Percentiles rank a stretch among this genome's conserved stretches.
Conservation (phyloP, 2,329 filamentous ascomycete species). For the Graphiopsis chlorocephala region DNA sequence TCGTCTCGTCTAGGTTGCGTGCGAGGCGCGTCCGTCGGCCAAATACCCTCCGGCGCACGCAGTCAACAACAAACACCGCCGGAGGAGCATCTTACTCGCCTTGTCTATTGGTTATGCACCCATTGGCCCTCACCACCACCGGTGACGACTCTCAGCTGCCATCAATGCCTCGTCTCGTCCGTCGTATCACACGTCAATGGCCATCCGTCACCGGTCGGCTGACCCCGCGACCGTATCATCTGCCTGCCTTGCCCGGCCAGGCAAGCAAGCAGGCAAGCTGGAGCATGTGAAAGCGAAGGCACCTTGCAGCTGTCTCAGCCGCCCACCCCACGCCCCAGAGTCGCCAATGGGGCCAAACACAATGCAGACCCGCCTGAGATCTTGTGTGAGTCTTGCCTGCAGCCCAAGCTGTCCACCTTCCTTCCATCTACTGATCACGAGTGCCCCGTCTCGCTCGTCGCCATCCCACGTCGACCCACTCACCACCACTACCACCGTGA, state of each 20-base stretch:
- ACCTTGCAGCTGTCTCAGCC: conserved; percentile 14
- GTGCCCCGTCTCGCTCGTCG: not conserved
- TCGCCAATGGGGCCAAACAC: conserved; percentile 7
- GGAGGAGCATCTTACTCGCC: not conserved
- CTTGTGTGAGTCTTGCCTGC: conserved; percentile 6
- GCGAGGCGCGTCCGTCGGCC: conserved; percentile 9
- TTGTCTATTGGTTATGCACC: not conserved
- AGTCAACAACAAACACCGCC: not conserved
- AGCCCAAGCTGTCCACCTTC: not conserved
- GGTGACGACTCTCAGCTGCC: not conserved
- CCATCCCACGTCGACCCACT: conserved; percentile 11
- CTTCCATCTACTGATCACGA: not conserved
- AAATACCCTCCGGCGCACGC: conserved; percentile 7
- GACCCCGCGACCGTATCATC: conserved; percentile 15
- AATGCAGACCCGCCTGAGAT: conserved; percentile 6
- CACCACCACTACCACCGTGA: not conserved
- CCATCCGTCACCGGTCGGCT: conserved; percentile 14
- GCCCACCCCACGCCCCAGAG: conserved; percentile 8
- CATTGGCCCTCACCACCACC: conserved; percentile 6
- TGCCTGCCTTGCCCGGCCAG: not conserved
- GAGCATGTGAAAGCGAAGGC: conserved; percentile 13
- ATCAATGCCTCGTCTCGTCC: conserved; percentile 9
- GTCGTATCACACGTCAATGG: conserved; percentile 16
- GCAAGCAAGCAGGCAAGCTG: not conserved
- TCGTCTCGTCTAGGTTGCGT: not conserved